phyloP scores from a whole-genome alignment of 2,329 filamentous ascomycete genomes.

The Alternaria tenuissima region DNA sequence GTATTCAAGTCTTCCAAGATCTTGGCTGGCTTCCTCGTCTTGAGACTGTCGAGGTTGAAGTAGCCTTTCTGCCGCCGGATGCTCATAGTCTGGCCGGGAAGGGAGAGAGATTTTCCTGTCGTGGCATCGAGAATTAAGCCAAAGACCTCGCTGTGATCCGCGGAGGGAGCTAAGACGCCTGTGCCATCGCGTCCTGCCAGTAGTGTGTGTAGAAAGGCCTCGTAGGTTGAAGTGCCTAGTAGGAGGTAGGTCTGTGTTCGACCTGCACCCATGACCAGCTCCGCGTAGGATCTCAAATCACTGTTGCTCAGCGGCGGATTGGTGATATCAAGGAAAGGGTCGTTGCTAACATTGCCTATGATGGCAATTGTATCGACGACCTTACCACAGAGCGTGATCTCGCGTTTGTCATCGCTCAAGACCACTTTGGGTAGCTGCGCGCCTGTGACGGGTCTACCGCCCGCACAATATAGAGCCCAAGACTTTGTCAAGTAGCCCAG shows the following conservation, averaged over 20 bases:
- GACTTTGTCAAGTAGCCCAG: constrained; percentile 33
- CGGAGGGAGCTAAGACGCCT: constrained; percentile 16
- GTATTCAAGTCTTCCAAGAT: constrained; percentile 24
- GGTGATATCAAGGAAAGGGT: constrained; percentile 25
- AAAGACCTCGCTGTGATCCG: constrained; percentile 33
- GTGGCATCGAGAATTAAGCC: constrained; percentile 31
- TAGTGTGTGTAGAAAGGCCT: constrained; percentile 35
- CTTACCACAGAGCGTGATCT: constrained; percentile 25
- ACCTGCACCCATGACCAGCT: constrained; percentile 10
- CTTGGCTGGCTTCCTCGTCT: constrained; percentile 23
- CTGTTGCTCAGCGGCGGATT: constrained; percentile 10
- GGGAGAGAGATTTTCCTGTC: constrained; percentile 19
- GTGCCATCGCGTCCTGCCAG: constrained; percentile 30
- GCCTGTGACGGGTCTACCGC: constrained; percentile 7
- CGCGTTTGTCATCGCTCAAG: constrained; percentile 14
- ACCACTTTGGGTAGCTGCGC: not conserved
- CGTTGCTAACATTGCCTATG: constrained; percentile 14
- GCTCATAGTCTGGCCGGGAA: constrained; percentile 34
- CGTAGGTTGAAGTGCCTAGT: constrained; percentile 21
- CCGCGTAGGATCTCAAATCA: constrained; percentile 16
- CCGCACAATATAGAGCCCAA: constrained; percentile 27
- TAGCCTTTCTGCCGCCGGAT: constrained; percentile 28
- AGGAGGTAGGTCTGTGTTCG: constrained; percentile 11
- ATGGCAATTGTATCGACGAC: constrained; percentile 24
- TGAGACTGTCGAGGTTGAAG: constrained; percentile 31